Evolutionary conservation across 169 alveolate genomes (phyloP), one percentile per base, ranked within the genome.

Genomic region (Eimeria mitis): DNA sequence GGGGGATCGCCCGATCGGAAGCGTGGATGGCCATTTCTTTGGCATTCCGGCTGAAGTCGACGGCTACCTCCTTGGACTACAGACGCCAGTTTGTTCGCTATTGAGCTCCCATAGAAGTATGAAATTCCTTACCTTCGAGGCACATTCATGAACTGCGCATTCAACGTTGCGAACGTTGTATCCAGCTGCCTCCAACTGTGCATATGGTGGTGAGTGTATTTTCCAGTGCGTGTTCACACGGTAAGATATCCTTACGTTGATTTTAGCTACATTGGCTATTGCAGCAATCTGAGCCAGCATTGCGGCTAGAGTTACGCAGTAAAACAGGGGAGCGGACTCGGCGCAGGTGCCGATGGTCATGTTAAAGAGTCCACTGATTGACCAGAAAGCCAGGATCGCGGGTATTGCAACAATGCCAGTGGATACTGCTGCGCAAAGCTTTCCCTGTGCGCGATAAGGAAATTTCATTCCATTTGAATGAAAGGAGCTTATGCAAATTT

Each of bases 331-430:
- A 34, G 92, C 92, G 3, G 92, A 87, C 61, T 87, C 92, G 73
- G 92, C 92, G 65, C 92, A 87, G 42, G 73, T 37, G 59, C 92
- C 92, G 52, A 87, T 87, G 42, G 83, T 87, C 92, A 87, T 87
- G 92, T 37, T 87, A 42, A 87, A 87, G 28, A 87, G 71, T 37
- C 92, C 92, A 40, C 52, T 87, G 81, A 87, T 37, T 25, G 92
- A 87, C 92, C 92, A 87, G 54, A 61, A 8, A n/a, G 28, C 81
- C 37, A 87, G 79, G 44, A 87, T n/a, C 31, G 65, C 78, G 34
- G 92, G 92, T n/a, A 87, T 87, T 23, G 81, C 92, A 25, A 87
- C 71, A 83, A 61, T 40, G 61, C 81, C 92, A 63, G 52, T 49
- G 21, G 92, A 87, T 9, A 63, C 92, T 63, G 92, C 92, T 63